These are phyloP conservation scores for Diaporthe velutina DNA, from an alignment of 2,329 filamentous ascomycete species.

Conservation along the genomic window DNA sequence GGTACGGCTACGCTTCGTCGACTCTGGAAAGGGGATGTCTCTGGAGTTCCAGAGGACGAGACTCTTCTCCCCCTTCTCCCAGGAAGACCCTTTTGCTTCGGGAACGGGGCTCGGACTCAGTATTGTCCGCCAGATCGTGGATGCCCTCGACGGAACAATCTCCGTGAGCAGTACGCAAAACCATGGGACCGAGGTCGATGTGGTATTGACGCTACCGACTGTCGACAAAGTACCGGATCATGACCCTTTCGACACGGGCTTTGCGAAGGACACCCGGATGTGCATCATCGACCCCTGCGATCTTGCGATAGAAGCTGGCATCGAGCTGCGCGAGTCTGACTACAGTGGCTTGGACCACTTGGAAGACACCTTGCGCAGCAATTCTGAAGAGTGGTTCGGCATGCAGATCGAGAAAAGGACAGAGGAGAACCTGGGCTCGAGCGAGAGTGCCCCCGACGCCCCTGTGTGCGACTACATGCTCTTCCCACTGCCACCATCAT, in stretches of 20 bases:
- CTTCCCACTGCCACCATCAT: constrained; percentile 42
- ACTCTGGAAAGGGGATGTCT: constrained; percentile 76
- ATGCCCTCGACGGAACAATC: constrained; percentile 69
- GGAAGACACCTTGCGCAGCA: constrained; percentile 47
- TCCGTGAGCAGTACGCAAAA: constrained; percentile 62
- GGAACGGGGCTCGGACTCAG: constrained; percentile 76
- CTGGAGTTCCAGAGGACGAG: constrained; percentile 71
- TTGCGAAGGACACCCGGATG: not conserved
- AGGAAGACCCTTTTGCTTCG: constrained; percentile 71
- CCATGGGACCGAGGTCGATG: constrained; percentile 46
- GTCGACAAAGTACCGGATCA: constrained; percentile 12
- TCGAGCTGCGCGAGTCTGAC: constrained; percentile 28
- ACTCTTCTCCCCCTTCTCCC: constrained; percentile 73
- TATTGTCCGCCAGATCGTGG: constrained; percentile 72
- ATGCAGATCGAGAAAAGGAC: constrained; percentile 46
- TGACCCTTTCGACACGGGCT: not conserved
- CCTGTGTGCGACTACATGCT: constrained; percentile 19
- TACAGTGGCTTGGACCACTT: constrained; percentile 43
- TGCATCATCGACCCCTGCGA: constrained; percentile 22
- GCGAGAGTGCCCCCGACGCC: too few species aligned
- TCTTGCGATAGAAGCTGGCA: not conserved
- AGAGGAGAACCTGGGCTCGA: not conserved
- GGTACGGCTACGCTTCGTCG: constrained; percentile 59
- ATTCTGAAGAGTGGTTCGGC: constrained; percentile 51
- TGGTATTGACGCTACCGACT: constrained; percentile 31